Percentiles rank a stretch among this genome's conserved stretches.
phyloP scores from a whole-genome alignment of 2,329 filamentous ascomycete species.

The Aspergillus proliferans region DNA sequence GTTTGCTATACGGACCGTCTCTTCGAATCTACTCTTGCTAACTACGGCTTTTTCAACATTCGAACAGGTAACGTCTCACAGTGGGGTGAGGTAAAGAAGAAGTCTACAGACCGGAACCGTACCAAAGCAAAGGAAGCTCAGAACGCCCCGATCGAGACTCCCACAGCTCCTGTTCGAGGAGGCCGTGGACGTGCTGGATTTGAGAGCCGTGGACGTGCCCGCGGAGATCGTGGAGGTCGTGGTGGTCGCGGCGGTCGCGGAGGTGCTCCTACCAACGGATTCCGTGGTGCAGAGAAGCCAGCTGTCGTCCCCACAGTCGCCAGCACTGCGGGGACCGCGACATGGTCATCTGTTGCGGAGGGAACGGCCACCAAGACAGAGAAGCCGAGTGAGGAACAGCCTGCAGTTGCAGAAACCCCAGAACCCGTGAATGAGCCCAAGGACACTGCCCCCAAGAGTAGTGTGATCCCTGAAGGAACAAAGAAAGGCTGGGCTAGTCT shows the following conservation, averaged over 20 bases:
- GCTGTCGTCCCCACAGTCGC: constrained; percentile 10
- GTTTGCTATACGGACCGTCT: not conserved
- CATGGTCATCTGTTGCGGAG: constrained; percentile 16
- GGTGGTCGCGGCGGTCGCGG: constrained; percentile 41
- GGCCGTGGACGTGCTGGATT: constrained; percentile 43
- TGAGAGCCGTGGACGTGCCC: constrained; percentile 41
- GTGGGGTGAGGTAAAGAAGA: constrained; percentile 50
- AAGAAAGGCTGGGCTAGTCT: constrained; percentile 64
- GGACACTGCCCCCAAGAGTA: constrained; percentile 24
- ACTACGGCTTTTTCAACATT: not conserved
- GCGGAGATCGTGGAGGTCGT: constrained; percentile 44
- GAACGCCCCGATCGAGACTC: constrained; percentile 27
- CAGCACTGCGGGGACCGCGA: constrained; percentile 7
- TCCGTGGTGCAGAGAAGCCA: constrained; percentile 29
- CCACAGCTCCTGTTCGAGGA: constrained; percentile 30
- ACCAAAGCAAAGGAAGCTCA: constrained; percentile 42
- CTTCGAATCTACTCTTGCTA: not conserved
- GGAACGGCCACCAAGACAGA: constrained; percentile 20
- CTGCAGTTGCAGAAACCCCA: constrained; percentile 8
- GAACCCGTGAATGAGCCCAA: constrained; percentile 13
- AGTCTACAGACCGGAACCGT: constrained; percentile 41
- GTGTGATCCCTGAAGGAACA: constrained; percentile 31
- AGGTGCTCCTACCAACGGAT: constrained; percentile 36
- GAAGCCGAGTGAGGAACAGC: constrained; percentile 14
- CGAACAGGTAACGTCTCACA: constrained; percentile 44